Percentiles rank a stretch among this genome's conserved stretches.
phyloP scores from a whole-genome alignment of 164 flowering plant genomes.

The Platanus orientalis region DNA sequence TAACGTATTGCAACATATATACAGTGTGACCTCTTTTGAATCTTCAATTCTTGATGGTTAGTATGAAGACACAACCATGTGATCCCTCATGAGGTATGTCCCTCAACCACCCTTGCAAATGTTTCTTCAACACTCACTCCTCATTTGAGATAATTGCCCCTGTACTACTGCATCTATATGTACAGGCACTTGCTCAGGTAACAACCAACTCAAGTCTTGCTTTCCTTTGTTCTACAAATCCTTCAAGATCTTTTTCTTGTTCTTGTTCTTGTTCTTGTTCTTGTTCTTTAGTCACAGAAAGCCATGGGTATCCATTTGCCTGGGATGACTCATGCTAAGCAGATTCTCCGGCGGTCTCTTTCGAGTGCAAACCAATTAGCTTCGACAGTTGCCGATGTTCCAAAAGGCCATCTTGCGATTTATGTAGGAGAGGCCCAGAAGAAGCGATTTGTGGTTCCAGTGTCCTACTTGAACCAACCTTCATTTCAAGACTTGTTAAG shows the following conservation, averaged over 20 bases:
- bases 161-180: not conserved
- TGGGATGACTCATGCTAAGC: constrained; percentile 16
- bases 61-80: constrained; percentile 5
- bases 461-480: constrained; percentile 40
- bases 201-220: not conserved
- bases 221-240: not conserved
- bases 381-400: constrained; percentile 9
- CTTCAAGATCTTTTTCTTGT: not conserved
- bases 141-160: not conserved
- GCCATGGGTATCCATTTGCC: constrained; percentile 20
- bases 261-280: not conserved
- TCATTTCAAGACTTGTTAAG: constrained; percentile 35
- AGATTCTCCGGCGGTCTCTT: constrained; percentile 8
- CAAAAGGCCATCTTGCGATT: constrained; percentile 34
- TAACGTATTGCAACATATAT: too few species aligned
- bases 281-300: too few species aligned
- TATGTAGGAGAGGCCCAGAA: constrained; percentile 37
- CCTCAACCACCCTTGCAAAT: too few species aligned
- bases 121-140: constrained; percentile 2
- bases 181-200: not conserved
- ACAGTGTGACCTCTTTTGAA: too few species aligned
- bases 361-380: not conserved
- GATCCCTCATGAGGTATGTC: constrained; percentile 9
- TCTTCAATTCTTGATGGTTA: too few species aligned
- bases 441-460: constrained; percentile 38